A percentile compares a stretch with the other conserved stretches of the same genome.
These are phyloP conservation scores for Aspergillus tubingensis DNA, from an alignment of 2,329 filamentous ascomycete genomes.

Conservation along the genomic window DNA sequence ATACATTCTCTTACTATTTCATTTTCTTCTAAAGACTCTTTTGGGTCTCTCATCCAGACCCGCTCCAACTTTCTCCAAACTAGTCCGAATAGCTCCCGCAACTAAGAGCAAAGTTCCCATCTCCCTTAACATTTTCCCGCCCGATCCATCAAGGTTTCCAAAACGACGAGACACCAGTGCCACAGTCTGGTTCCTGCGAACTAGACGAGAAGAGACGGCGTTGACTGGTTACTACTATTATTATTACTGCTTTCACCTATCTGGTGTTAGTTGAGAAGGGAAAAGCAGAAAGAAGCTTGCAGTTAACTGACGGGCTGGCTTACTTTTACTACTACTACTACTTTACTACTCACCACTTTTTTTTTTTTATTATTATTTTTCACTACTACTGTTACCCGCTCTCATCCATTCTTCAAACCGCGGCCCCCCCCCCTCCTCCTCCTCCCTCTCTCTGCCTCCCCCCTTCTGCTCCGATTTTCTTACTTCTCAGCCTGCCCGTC, in stretches of 20 bases:
- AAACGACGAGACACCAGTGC: background rate
- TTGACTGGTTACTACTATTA: background rate
- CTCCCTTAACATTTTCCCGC: constrained; percentile 11
- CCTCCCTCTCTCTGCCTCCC: background rate
- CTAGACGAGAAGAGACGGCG: background rate
- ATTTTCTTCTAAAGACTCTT: background rate
- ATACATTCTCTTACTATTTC: background rate
- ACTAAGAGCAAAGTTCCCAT: constrained; percentile 11
- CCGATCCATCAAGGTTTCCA: constrained; percentile 11
- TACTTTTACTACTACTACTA: background rate
- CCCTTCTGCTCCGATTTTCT: background rate
- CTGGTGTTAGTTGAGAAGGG: background rate
- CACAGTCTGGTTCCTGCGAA: background rate
- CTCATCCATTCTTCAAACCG: background rate
- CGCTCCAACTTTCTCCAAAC: constrained; percentile 10
- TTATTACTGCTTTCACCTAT: background rate
- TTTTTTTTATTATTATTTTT: background rate
- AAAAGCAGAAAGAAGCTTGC: too few species aligned
- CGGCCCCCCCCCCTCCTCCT: background rate
- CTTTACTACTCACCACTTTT: background rate
- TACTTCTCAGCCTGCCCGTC: background rate
- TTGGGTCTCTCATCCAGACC: constrained; percentile 2
- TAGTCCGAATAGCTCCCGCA: constrained; percentile 18
- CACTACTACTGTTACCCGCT: background rate
- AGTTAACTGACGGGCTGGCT: too few species aligned